phyloP scores from a whole-genome alignment of 345 rosid genomes.

The Anastatica hierochuntica region DNA sequence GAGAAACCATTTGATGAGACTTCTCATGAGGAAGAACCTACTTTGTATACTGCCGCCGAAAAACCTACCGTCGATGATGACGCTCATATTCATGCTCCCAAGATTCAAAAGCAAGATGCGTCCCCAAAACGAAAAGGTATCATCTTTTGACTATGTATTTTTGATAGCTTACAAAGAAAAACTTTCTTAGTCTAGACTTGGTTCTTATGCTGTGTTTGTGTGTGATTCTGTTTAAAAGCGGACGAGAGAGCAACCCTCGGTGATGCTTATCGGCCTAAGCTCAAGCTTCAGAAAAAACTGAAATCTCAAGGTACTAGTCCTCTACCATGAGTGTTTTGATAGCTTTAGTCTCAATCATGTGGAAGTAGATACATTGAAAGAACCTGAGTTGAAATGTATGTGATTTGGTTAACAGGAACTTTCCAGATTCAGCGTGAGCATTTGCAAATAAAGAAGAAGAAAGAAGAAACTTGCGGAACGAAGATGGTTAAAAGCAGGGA shows the following conservation, averaged over 20 bases:
- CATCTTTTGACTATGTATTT: too few species aligned
- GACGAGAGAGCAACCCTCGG: background rate
- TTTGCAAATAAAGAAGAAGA: slow-evolving; percentile 29
- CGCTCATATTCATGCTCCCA: background rate
- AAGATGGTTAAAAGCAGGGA: too few species aligned
- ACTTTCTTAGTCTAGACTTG: too few species aligned
- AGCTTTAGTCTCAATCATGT: too few species aligned
- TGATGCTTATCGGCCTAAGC: background rate
- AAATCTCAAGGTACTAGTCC: slow-evolving; percentile 13
- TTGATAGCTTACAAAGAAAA: too few species aligned
- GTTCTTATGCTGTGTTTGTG: too few species aligned
- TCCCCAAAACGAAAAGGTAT: slow-evolving; percentile 27
- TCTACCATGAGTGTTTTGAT: background rate
- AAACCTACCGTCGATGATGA: background rate
- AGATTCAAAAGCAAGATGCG: slow-evolving; percentile 3
- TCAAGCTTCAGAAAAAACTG: slow-evolving; percentile 1
- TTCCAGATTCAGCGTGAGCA: slow-evolving; percentile 13
- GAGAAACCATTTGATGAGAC: slow-evolving; percentile 12
- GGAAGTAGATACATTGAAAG: too few species aligned
- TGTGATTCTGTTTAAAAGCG: too few species aligned
- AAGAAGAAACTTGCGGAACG: too few species aligned
- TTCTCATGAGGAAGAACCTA: slow-evolving; percentile 5
- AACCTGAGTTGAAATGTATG: slow-evolving; percentile 1
- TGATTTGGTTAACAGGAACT: slow-evolving; percentile 30
- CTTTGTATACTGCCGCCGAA: too few species aligned